These are phyloP conservation scores for Phytophthora uliginosa DNA, from an alignment of 352 stramenopile species.

Conservation along the genomic window DNA sequence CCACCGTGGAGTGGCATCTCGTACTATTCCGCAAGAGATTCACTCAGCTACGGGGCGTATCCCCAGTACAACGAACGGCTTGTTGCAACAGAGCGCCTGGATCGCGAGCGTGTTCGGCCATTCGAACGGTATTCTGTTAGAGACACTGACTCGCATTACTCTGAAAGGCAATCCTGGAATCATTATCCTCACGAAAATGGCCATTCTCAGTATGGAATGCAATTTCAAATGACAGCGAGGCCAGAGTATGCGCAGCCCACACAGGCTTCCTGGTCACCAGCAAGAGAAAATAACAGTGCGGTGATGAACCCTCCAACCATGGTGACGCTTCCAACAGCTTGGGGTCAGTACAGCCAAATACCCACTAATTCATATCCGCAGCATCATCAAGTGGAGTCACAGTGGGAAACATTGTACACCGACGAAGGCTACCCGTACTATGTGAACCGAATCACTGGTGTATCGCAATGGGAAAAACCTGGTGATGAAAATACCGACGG, in stretches of 20 bases:
- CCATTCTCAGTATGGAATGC: constrained; percentile 23
- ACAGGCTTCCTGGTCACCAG: constrained; percentile 16
- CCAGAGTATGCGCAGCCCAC: constrained; percentile 21
- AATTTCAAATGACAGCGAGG: constrained; percentile 13
- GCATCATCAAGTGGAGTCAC: constrained; percentile 17
- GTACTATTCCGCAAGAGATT: constrained; percentile 52
- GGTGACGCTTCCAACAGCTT: background rate
- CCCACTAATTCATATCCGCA: constrained; percentile 13
- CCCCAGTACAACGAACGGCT: constrained; percentile 34
- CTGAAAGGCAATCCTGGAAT: constrained; percentile 16
- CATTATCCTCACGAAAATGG: constrained; percentile 15
- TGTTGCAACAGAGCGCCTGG: constrained; percentile 47
- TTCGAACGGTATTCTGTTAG: constrained; percentile 19
- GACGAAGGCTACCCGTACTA: constrained; percentile 86
- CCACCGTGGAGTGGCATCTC: constrained; percentile 5
- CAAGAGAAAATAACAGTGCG: background rate
- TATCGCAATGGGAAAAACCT: constrained; percentile 86
- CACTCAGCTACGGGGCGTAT: constrained; percentile 25
- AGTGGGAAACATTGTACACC: constrained; percentile 81
- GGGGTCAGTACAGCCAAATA: constrained; percentile 18
- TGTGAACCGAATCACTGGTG: constrained; percentile 69
- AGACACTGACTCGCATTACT: constrained; percentile 20
- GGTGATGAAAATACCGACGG: constrained; percentile 10
- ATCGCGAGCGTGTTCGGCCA: constrained; percentile 34
- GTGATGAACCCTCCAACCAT: background rate